These are phyloP conservation scores for Lycium barbarum DNA, from an alignment of 257 asterid genomes.

Conservation along the genomic window DNA sequence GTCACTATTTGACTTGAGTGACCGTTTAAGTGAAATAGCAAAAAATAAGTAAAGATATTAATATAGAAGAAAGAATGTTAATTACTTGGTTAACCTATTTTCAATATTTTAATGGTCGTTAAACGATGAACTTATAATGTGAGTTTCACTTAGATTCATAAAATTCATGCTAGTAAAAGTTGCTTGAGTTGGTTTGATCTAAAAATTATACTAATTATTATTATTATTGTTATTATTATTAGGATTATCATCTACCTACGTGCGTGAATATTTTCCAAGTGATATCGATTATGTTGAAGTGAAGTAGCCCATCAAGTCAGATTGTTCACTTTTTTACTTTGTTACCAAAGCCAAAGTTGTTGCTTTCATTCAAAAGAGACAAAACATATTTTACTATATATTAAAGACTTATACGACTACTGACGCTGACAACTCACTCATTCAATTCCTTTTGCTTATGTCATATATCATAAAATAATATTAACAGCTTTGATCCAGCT, in stretches of 20 bases:
- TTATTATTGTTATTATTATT: no score
- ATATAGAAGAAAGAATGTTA: no score
- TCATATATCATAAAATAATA: not conserved
- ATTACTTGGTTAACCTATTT: no score
- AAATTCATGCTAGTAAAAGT: no score
- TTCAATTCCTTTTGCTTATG: conserved; percentile 29
- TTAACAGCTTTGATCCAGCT: conserved; percentile 32
- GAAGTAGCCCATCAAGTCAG: not conserved
- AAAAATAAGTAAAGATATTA: no score
- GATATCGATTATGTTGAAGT: not conserved
- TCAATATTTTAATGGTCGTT: no score
- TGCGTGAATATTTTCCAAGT: not conserved
- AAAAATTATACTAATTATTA: no score
- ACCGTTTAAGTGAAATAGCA: no score
- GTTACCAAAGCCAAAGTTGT: conserved; percentile 17
- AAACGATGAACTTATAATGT: no score
- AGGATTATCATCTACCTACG: not conserved
- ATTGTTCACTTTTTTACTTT: not conserved
- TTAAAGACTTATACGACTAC: not conserved
- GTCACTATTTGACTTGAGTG: no score
- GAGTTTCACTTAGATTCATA: no score
- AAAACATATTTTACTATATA: not conserved
- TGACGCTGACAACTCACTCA: conserved; percentile 26
- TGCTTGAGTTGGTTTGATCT: no score
- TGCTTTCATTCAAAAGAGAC: conserved; percentile 15